phyloP scores from a whole-genome alignment of 1,139 yeast species.

The Geotrichum candidum region DNA sequence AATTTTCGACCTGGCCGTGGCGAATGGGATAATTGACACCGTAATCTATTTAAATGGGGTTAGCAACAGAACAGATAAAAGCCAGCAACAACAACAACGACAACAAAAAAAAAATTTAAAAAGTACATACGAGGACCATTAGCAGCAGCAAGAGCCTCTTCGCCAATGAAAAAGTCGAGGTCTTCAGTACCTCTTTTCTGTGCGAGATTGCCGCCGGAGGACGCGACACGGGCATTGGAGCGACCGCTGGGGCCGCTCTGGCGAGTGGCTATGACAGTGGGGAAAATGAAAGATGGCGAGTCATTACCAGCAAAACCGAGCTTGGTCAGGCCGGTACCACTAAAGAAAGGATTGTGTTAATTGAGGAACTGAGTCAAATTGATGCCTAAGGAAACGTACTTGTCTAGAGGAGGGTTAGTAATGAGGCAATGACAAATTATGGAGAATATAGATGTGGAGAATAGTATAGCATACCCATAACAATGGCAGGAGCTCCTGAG shows the following conservation, averaged over 20 bases:
- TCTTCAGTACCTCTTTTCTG: slow-evolving; percentile 90
- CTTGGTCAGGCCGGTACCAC: slow-evolving; percentile 97
- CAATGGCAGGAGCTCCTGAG: slow-evolving; percentile 67
- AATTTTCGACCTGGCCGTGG: slow-evolving; percentile 96
- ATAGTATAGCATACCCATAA: slow-evolving; percentile 62
- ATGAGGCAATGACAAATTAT: neutral
- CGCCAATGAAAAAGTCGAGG: slow-evolving; percentile 90
- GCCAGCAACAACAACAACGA: neutral
- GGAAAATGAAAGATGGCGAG: slow-evolving; percentile 93
- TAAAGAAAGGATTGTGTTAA: slow-evolving; percentile 29
- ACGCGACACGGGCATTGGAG: slow-evolving; percentile 33
- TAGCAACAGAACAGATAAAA: neutral
- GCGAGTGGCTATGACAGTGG: slow-evolving; percentile 93
- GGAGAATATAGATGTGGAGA: neutral
- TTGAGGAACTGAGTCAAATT: neutral
- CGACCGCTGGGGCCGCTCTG: slow-evolving; percentile 36
- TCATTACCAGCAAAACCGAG: slow-evolving; percentile 98
- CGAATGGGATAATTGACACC: slow-evolving; percentile 86
- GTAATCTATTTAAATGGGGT: slow-evolving; percentile 44
- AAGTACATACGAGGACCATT: slow-evolving; percentile 54
- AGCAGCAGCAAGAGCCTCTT: slow-evolving; percentile 86
- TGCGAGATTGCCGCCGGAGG: slow-evolving; percentile 42
- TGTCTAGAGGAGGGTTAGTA: slow-evolving; percentile 19
- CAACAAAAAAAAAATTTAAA: neutral
- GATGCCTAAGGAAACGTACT: slow-evolving; percentile 20